phyloP scores from a whole-genome alignment of 164 flowering plant genomes.

The Piper longum region DNA sequence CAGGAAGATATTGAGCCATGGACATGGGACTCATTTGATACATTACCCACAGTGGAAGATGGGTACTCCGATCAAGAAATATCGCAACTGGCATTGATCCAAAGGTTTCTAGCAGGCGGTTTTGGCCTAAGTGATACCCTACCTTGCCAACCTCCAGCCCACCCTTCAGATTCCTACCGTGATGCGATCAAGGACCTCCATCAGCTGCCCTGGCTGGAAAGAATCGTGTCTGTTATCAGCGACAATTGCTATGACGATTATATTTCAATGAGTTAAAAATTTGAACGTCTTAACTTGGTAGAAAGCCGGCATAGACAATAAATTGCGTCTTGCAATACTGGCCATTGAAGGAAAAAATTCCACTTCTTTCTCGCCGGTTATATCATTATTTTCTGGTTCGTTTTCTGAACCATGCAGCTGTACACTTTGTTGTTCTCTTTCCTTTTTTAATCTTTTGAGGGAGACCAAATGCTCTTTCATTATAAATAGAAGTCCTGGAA shows the following conservation, averaged over 20 bases:
- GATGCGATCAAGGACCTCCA: constrained; percentile 88
- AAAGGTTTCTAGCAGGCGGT: constrained; percentile 80
- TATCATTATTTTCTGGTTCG: not conserved
- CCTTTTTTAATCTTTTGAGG: no score
- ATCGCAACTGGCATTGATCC: constrained; percentile 77
- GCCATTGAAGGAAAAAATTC: not conserved
- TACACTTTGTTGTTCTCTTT: no score
- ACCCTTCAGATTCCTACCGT: constrained; percentile 62
- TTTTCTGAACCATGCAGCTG: no score
- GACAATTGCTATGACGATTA: constrained; percentile 81
- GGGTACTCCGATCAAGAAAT: constrained; percentile 82
- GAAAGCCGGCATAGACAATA: not conserved
- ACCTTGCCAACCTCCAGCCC: constrained; percentile 64
- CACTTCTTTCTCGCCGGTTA: not conserved
- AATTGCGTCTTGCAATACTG: not conserved
- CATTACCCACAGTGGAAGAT: constrained; percentile 48
- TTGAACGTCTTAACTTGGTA: not conserved
- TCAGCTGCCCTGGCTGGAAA: constrained; percentile 97
- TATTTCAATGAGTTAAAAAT: constrained; percentile 25
- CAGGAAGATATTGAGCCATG: constrained; percentile 50
- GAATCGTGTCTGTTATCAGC: constrained; percentile 88
- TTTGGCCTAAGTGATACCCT: constrained; percentile 64
- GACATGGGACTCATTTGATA: constrained; percentile 72
- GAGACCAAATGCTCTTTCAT: no score
- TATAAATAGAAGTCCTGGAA: no score